Evolutionary conservation across 306 rosid genomes (phyloP), one percentile per base, ranked within the genome.

Genomic region (Inga laurina): DNA sequence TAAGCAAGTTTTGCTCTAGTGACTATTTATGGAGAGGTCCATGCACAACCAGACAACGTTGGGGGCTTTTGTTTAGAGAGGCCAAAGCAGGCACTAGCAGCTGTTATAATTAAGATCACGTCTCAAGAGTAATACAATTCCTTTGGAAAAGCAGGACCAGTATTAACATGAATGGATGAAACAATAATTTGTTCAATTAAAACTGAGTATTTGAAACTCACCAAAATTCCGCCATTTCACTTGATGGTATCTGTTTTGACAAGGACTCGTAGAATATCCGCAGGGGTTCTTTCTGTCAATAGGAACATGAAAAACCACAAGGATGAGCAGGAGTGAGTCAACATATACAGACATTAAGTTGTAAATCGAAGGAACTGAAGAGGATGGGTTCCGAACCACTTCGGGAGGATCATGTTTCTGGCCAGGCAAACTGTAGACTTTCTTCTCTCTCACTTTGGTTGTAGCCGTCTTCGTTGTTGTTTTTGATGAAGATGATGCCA

Each of bases 321-420:
- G 72, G 62, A 69, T 85, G 48, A 75, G 81, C 45, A 18, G 34
- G 34, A 79, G 22, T 52, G 64, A 21, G 80, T 83, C 19, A 46
- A 76, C 37, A 75, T 56, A 72, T 22, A 56, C 3, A 48, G 21
- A 22, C 77, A 83, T 46, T 64, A 21, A 24, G 74, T 74, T 39
- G 30, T 41, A 49, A 84, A 72, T 22, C 85, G 27, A 10, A 87
- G 16, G 24, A 83, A 84, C 62, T 41, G 30, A 52, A 86, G 7
- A n/a, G 52, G 71, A 68, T 37, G 82, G 73, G 72, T 79, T 51
- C 52, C 65, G 59, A 81, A 95, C 99, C 99, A 92, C 96, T 87
- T 93, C 97, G 32, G 99, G 99, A 82, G 94, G 92, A 83, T 95
- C 99, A 83, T 39, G 93, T 86, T 88, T 93, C 92, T 95, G 99